Percentiles rank a stretch among this genome's conserved stretches.
These are phyloP conservation scores for Nakazawaea anatomiae DNA, from an alignment of 805 yeast species.

Conservation along the genomic window DNA sequence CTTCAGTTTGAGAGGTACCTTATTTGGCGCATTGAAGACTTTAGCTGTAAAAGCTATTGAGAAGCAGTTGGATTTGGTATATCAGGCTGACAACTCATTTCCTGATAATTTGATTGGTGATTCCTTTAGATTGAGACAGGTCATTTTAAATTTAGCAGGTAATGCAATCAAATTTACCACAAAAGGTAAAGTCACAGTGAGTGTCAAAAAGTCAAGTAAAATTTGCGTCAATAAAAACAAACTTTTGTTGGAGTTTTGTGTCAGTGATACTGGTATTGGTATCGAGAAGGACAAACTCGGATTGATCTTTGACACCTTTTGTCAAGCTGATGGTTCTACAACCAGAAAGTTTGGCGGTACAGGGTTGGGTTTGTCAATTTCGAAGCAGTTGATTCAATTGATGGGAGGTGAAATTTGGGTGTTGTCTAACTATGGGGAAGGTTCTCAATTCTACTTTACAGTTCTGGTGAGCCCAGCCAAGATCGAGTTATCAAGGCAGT, in stretches of 20 bases:
- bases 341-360: slow-evolving; percentile 93
- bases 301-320: slow-evolving; percentile 80
- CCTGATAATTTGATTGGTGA: slow-evolving; percentile 86
- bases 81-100: slow-evolving; percentile 80
- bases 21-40: slow-evolving; percentile 85
- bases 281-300: slow-evolving; percentile 81
- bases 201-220: slow-evolving; percentile 51
- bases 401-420: slow-evolving; percentile 97
- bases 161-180: slow-evolving; percentile 87
- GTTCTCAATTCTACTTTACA: slow-evolving; percentile 80
- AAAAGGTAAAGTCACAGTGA: slow-evolving; percentile 72
- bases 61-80: slow-evolving; percentile 71
- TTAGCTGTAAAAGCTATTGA: slow-evolving; percentile 87
- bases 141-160: slow-evolving; percentile 79
- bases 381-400: slow-evolving; percentile 78
- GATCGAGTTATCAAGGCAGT: slow-evolving; percentile 53
- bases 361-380: slow-evolving; percentile 82
- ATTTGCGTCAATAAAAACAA: slow-evolving; percentile 36
- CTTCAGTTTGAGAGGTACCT: slow-evolving; percentile 79
- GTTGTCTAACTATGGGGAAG: slow-evolving; percentile 70
- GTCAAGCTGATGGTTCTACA: slow-evolving; percentile 92
- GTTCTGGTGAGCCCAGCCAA: slow-evolving; percentile 71
- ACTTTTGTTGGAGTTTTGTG: slow-evolving; percentile 70
- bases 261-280: slow-evolving; percentile 88
- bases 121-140: slow-evolving; percentile 83